Base-by-base conservation (phyloP, 257 asterid species). In the Solanum tarijense region DNA sequence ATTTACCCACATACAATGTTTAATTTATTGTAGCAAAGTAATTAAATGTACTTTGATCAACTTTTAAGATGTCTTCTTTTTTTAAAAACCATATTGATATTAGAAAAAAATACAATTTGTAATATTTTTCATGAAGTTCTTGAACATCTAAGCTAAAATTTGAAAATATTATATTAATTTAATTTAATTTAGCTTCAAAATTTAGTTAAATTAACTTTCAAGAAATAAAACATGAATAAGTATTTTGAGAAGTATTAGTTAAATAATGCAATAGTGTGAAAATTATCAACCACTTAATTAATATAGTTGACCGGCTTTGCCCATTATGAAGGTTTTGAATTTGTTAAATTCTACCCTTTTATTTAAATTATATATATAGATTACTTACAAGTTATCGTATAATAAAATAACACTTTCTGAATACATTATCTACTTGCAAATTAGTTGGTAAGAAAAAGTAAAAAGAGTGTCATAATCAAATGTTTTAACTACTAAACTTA, bases 71-170 rank as follows among this genome's bases (percentile, higher is more conserved):
- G 10, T 18, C 3, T 4, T 12, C 4, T 6, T 55, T 2, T 6
- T 31, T 31, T 31, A 2, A 31, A 31, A 31, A 18, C 0, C 2
- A 6, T 55, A 55, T 7, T 18, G 0, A 18, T 18, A 55, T 55
- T 55, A 6, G 9, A 52, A 18, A 46, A 55, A 6, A 0, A 0
- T 18, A 6, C n/a, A 55, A 55, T 55, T 6, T 55, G 0, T 55
- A 18, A 18, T 18, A 55, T 6, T 55, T 18, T 55, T 52, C 9
- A 16, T 52, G 9, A 52, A 52, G 62, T 52, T 52, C 4, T 52
- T 16, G 62, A 16, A 52, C 9, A 16, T 55, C n/a, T 55, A 55
- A 55, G 65, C 1, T 55, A 55, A 18, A 55, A 55, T 18, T 55
- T 55, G n/a, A 55, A 55, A 7, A 55, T 55, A 7, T 18, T 9